These are phyloP conservation scores for Talaromyces thailandensis DNA, from an alignment of 495 filamentous ascomycete genomes.

Conservation along the genomic window DNA sequence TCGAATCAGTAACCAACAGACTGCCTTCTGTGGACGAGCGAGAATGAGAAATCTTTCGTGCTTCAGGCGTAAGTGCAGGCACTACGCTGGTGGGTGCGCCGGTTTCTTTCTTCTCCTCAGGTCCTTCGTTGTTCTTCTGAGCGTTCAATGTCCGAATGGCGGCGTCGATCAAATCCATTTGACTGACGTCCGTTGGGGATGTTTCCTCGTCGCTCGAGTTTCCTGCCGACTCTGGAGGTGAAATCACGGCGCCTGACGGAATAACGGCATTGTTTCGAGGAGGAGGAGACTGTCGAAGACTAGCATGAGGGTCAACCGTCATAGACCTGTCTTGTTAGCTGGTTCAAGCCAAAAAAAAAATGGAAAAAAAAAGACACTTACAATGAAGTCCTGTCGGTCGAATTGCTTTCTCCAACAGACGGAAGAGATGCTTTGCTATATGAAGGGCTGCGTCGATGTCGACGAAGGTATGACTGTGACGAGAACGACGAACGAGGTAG, in stretches of 20 bases:
- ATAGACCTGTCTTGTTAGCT: conserved; percentile 25
- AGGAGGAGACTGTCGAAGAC: conserved; percentile 70
- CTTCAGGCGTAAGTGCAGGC: conserved; percentile 30
- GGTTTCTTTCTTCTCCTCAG: conserved; percentile 25
- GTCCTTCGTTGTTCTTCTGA: conserved; percentile 27
- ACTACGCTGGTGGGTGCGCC: conserved; percentile 17
- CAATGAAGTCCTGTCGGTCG: conserved; percentile 25
- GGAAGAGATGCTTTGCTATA: conserved; percentile 27
- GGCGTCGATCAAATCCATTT: conserved; percentile 69
- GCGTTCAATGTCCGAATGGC: conserved; percentile 75
- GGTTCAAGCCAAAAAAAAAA: background rate
- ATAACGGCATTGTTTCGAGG: conserved; percentile 63
- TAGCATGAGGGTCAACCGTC: conserved; percentile 42
- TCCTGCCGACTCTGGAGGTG: conserved; percentile 73
- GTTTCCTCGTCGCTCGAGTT: conserved; percentile 83
- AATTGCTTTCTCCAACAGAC: conserved; percentile 12
- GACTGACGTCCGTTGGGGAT: conserved; percentile 40
- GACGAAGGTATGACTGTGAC: conserved; percentile 55
- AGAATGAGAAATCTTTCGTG: conserved; percentile 67
- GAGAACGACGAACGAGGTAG: conserved; percentile 72
- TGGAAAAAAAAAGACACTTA: background rate
- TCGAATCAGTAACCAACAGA: conserved; percentile 42
- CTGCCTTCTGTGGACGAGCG: conserved; percentile 78
- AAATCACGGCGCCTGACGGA: conserved; percentile 72
- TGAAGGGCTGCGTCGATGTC: conserved; percentile 57